A percentile compares a stretch with the other conserved stretches of the same genome.
These are phyloP conservation scores for Discostella stelligeroides DNA, from an alignment of 108 stramenopile species.

Conservation along the genomic window DNA sequence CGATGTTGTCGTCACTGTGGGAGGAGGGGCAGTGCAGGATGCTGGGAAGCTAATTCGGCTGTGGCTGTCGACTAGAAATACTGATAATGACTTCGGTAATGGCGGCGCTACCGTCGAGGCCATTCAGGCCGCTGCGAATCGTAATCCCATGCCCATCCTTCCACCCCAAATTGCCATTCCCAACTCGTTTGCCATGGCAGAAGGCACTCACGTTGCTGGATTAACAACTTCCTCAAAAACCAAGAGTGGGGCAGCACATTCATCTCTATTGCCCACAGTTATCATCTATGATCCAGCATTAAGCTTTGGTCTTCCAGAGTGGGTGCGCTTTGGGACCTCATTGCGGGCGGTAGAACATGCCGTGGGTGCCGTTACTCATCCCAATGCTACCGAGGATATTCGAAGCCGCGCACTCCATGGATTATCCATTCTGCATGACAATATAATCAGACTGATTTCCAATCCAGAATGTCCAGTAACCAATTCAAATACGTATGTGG, in stretches of 20 bases:
- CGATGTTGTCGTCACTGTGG: slow-evolving; percentile 35
- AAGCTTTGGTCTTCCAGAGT: slow-evolving; percentile 34
- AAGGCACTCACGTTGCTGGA: slow-evolving; percentile 43
- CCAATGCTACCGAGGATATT: slow-evolving; percentile 28
- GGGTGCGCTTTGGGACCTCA: slow-evolving; percentile 37
- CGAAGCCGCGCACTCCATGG: slow-evolving; percentile 17
- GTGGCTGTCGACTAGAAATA: slow-evolving; percentile 24
- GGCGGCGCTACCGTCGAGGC: slow-evolving; percentile 18
- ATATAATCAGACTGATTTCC: slow-evolving; percentile 1
- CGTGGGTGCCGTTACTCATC: slow-evolving; percentile 37
- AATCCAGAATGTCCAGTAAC: slow-evolving; percentile 14
- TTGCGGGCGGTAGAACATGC: slow-evolving; percentile 39
- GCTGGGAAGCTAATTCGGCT: slow-evolving; percentile 40
- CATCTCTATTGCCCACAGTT: slow-evolving; percentile 22
- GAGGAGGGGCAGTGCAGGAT: slow-evolving; percentile 45
- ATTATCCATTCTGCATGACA: slow-evolving; percentile 11
- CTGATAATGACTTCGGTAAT: background rate
- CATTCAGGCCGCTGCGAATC: slow-evolving; percentile 12
- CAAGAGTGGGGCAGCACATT: slow-evolving; percentile 32
- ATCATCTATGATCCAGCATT: slow-evolving; percentile 32
- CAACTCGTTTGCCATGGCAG: slow-evolving; percentile 47
- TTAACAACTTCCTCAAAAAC: slow-evolving; percentile 24
- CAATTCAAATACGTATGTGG: slow-evolving; percentile 25
- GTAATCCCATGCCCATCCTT: slow-evolving; percentile 31
- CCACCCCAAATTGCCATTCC: slow-evolving; percentile 44